Base-by-base conservation (phyloP, 1,284 basidiomycete species). In the Cutaneotrichosporon cavernicola region DNA sequence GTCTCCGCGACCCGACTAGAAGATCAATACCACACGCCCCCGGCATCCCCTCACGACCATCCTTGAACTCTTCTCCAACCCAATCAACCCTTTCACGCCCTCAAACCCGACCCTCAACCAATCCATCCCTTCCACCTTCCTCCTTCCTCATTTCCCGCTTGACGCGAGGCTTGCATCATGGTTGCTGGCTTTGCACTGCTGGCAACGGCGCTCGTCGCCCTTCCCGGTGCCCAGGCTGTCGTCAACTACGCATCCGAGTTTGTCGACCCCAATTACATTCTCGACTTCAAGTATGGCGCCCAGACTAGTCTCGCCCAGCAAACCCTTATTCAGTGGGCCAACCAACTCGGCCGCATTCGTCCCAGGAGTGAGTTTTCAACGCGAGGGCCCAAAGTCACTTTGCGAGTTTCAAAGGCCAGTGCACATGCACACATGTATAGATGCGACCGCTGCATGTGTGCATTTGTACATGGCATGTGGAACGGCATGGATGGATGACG, bases 221-320 rank as follows among this genome's bases (percentile, higher is more conserved):
- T 63, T 22, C 65, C 62, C 31, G 43, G 47, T 36, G 60, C 55
- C 1, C 47, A 55, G 21, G 52, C 60, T 5, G 58, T 67, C 31
- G 53, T 56, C 47, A 67, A 64, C 63, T 67, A 67, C 34, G 55
- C 66, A 36, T 16, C 60, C 61, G 66, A 67, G 53, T 67, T 67
- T 46, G 43, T 64, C 50, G 58, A 60, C 22, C 66, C 66, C 30
- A 18, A 51, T 34, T 50, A 49, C 51, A 60, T 67, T 31, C 51
- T 65, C 58, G 30, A 67, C 38, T 60, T 57, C 51, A 21, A 62
- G 34, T 67, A 62, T 34, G 21, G 57, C 22, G 34, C 32, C 7
- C 38, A 21, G 30, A 67, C 66, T 14, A 36, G 50, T 13, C 14
- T 34, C 14, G 63, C 66, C 8, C 66, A 67, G 58, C 66, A 67